These are phyloP conservation scores for Trifolium dubium DNA, from an alignment of 306 rosid genomes.

Conservation along the genomic window DNA sequence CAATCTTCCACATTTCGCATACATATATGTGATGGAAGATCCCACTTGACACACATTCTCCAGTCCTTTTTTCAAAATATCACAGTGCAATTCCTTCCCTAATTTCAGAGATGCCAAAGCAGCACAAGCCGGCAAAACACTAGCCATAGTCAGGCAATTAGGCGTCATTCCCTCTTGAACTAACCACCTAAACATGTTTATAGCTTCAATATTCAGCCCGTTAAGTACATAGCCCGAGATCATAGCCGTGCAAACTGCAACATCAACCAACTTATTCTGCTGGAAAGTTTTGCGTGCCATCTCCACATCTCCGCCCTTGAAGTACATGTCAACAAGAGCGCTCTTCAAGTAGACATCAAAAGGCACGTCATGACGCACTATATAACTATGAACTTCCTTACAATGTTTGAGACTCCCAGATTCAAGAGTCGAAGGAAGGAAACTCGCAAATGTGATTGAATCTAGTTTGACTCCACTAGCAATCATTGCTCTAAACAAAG, in stretches of 20 bases:
- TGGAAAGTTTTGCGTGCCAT: constrained; percentile 58
- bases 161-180: constrained; percentile 63
- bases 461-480: constrained; percentile 67
- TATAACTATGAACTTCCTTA: constrained; percentile 72
- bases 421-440: constrained; percentile 68
- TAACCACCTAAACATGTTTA: constrained; percentile 64
- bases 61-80: constrained; percentile 53
- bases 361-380: constrained; percentile 55
- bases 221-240: constrained; percentile 75
- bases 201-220: constrained; percentile 63
- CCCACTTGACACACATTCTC: constrained; percentile 59
- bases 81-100: constrained; percentile 80
- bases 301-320: constrained; percentile 63
- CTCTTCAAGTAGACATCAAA: constrained; percentile 73
- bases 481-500: constrained; percentile 62
- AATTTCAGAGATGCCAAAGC: constrained; percentile 63
- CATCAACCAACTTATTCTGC: constrained; percentile 55
- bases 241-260: constrained; percentile 73
- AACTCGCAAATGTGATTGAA: constrained; percentile 67
- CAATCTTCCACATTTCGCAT: constrained; percentile 82
- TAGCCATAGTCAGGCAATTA: constrained; percentile 67
- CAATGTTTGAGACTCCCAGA: constrained; percentile 55
- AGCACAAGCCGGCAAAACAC: constrained; percentile 79
- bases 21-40: constrained; percentile 75
- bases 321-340: constrained; percentile 68